Evolutionary conservation across 257 asterid species (phyloP).

Genomic region (Salvia hispanica): DNA sequence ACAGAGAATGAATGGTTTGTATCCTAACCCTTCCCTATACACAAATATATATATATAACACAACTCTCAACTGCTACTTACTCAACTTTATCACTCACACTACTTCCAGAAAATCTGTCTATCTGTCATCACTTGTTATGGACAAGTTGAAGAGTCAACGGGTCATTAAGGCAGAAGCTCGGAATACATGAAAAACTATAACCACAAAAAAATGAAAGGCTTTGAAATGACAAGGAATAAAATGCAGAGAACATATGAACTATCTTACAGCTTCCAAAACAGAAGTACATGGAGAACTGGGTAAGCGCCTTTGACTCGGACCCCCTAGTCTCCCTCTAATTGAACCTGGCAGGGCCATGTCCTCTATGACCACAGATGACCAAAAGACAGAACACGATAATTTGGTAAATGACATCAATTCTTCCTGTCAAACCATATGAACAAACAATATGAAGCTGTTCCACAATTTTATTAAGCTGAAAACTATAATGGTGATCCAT

Average conservation of each 20-base stretch:
- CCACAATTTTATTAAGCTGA: constrained; percentile 2
- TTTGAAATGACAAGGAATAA: constrained; percentile 12
- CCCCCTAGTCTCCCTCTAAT: constrained; percentile 89
- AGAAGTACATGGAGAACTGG: constrained; percentile 62
- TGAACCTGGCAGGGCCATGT: constrained; percentile 63
- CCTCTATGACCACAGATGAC: constrained; percentile 48
- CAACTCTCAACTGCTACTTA: constrained; percentile 7
- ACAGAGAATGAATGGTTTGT: no score
- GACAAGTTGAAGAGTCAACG: constrained; percentile 4
- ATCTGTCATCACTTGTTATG: background rate
- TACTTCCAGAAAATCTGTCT: constrained; percentile 14
- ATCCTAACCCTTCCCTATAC: no score
- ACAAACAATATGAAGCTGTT: constrained; percentile 9
- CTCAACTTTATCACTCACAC: constrained; percentile 18
- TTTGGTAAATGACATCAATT: constrained; percentile 62
- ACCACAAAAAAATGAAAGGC: constrained; percentile 18
- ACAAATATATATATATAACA: background rate
- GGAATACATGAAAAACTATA: constrained; percentile 12
- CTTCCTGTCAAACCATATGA: constrained; percentile 52
- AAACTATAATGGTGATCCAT: constrained; percentile 27
- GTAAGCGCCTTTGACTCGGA: constrained; percentile 83
- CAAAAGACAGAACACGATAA: constrained; percentile 65
- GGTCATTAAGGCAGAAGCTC: constrained; percentile 15
- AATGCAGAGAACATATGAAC: constrained; percentile 21
- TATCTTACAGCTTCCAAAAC: constrained; percentile 79